phyloP scores from a whole-genome alignment of 306 rosid species.

The Cucurbita pepo region DNA sequence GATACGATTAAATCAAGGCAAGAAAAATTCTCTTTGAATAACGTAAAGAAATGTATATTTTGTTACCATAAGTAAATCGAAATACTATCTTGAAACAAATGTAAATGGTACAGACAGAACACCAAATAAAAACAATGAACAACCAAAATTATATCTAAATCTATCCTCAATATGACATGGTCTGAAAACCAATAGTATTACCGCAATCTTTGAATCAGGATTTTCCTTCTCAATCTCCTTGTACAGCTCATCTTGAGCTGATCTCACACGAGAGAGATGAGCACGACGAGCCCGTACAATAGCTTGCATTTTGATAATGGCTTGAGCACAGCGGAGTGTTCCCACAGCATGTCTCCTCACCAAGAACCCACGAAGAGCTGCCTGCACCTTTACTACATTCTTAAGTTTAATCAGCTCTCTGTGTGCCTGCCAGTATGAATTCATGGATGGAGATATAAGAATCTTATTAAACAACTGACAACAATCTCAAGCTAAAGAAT shows the following conservation, averaged over 20 bases:
- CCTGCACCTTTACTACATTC: conserved; percentile 76
- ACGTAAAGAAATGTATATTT: neutral
- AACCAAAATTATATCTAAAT: neutral
- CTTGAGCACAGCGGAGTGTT: conserved; percentile 80
- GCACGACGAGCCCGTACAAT: conserved; percentile 69
- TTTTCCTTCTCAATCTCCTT: conserved; percentile 12
- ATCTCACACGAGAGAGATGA: conserved; percentile 10
- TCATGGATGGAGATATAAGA: neutral
- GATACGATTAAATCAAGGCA: neutral
- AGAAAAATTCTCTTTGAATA: neutral
- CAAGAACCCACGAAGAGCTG: conserved; percentile 86
- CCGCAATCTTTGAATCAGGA: conserved; percentile 23
- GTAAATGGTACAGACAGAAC: neutral
- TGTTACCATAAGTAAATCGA: neutral
- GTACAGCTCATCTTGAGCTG: conserved; percentile 14
- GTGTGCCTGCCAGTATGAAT: conserved; percentile 36
- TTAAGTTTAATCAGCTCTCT: conserved; percentile 30
- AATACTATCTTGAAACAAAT: neutral
- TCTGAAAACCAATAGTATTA: conserved; percentile 15
- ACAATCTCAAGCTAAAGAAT: conserved; percentile 2
- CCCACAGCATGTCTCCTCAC: conserved; percentile 84
- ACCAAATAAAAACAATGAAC: neutral
- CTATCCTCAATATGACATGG: neutral
- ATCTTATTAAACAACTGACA: neutral
- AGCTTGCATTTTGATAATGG: conserved; percentile 70